Evolutionary conservation across 208 protist species (phyloP), one percentile per base, ranked within the genome.

Genomic region (Leishmania tropica): DNA sequence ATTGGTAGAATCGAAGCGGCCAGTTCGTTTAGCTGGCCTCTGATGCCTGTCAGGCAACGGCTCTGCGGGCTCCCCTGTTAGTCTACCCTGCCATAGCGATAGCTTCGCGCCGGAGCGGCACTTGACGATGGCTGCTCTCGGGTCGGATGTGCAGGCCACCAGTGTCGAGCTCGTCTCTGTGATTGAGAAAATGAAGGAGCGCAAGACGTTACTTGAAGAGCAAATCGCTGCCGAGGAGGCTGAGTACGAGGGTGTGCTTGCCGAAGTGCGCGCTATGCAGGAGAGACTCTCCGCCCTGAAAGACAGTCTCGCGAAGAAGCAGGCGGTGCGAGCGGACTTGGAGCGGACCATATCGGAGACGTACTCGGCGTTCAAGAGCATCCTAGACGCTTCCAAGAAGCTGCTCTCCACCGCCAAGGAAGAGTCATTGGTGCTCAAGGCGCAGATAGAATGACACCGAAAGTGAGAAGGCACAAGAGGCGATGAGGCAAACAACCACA

Each of bases 181-280:
- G 28, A 98, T 98, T 73, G 96, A 98, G 72, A 94, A 96, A 74
- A 90, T 98, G 89, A 90, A 92, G 74, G 95, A 98, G 79, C 89
- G 89, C 5, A 90, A 95, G 35, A 76, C 73, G 35, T 79, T 92
- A 74, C 84, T 97, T 24, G 91, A 95, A 35, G 76, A 88, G 40
- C 85, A 91, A 72, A 98, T 98, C 51, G 74, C 87, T 8, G 82
- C 90, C 11, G 95, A 97, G 42, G 88, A 97, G 48, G 93, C 92
- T 28, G 91, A 98, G 80, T 81, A 86, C 54, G 77, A 79, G 13
- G 85, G 86, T 1, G 17, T 95, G 40, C 56, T 93, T 17, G 85
- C 80, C 17, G 92, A 96, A 64, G 80, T 96, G 31, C 90, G 89
- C 13, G 75, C 79, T 0, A 84, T 98, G 58, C 84, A 94, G 68